Evolutionary conservation across 768 basidiomycete genomes (phyloP), one percentile per base, ranked within the genome.

Genomic region (Naganishia randhawae): DNA sequence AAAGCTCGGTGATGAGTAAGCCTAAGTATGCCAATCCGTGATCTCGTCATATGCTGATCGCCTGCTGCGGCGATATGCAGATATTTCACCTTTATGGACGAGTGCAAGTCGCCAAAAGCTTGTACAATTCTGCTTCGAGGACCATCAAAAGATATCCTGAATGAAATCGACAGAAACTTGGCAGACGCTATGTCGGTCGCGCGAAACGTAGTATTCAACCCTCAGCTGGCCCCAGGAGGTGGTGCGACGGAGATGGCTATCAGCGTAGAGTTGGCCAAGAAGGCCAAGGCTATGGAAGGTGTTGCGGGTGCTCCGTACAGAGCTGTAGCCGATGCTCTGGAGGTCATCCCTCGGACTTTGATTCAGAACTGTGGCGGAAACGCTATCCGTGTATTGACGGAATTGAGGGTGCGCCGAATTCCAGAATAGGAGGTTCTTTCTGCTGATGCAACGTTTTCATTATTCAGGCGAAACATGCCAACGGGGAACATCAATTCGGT

Each of bases 161-260:
- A 97, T 80, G 96, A 98, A 82, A 91, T 98, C 73, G 96, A 98
- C 80, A 87, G 95, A 61, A 99, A 98, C 81, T 85, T 98, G 33
- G 92, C 92, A 1, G 96, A 99, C 74, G 96, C 95, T 37, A 97
- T 99, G 89, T 87, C 89, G 41, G 94, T 98, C 65, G 95, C 95
- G 2, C 88, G 95, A 29, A 99, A 98, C 76, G 94, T 92, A 50
- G 88, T 96, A 70, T 97, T 98, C 82, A 91, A 97, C 82, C 96
- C 96, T 3, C 81, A 84, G 6, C 86, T 99, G n/a, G 90, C 89
- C 0, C 95, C 95, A 0, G 95, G 95, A 8, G 94, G 95, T 22
- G 95, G 96, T 50, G 95, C 96, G 29, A 95, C 92, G 3, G 96
- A 99, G 82, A 97, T 98, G 92, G 96, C 95, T 0, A 88, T 98